Base-by-base conservation (phyloP, 495 filamentous ascomycete genomes). In the Saxophila tyrrhenica region DNA sequence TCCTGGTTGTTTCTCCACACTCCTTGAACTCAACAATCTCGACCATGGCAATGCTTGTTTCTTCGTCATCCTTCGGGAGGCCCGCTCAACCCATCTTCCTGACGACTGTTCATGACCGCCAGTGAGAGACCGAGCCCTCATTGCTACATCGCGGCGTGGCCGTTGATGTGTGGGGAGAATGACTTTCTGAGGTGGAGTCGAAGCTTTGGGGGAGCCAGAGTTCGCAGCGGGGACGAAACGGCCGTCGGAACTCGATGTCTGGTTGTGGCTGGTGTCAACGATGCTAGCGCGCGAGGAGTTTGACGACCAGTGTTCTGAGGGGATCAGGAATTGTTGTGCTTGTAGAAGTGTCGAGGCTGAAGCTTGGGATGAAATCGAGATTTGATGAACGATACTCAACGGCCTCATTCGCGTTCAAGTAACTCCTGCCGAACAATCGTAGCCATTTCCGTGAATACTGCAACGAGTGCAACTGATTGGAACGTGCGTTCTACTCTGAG, bases 381-480 rank as follows among this genome's bases (percentile, higher is more conserved):
- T 17, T 44, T 44, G 16, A 17, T 8, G 42, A 35, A 35, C n/a
- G 17, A 44, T 8, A 44, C 41, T 48, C 11, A 21, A 25, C 45
- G 10, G 7, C 9, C 42, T 21, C 42, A 10, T 9, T 46, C 42
- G 19, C 43, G 16, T 25, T 25, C 25, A 24, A 48, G 53, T 48
- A 56, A 56, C 45, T 48, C 25, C 45, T 49, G 29, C 35, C 47
- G 54, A 51, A 39, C 39, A 24, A 35, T 25, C 19, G 3, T 19
- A 23, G 15, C 23, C 46, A 50, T 50, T 41, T 50, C 32, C 53
- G 53, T 50, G 16, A 17, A 21, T 16, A 9, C 46, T 42, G 53
- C 10, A 46, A 13, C 48, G 46, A 45, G 47, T 42, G 15, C 39
- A 24, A 57, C 39, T n/a, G 32, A 51, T 57, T 57, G 48, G 54